phyloP scores from a whole-genome alignment of 2,329 filamentous ascomycete species.

The Fusarium sulawesiense region DNA sequence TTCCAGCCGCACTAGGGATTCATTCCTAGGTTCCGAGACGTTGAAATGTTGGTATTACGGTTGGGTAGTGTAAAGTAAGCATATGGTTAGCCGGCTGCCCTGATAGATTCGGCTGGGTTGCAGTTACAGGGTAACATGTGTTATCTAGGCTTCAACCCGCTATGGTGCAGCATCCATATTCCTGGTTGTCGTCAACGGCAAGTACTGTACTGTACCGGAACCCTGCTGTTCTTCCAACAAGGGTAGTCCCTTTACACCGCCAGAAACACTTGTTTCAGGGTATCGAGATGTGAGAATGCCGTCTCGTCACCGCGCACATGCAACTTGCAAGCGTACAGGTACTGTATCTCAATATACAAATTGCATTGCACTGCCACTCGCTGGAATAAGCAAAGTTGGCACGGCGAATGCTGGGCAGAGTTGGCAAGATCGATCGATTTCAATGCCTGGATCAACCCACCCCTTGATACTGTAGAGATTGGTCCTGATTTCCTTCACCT shows the following conservation, averaged over 20 bases:
- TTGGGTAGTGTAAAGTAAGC: neutral
- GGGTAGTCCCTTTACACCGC: conserved; percentile 34
- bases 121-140: conserved; percentile 26
- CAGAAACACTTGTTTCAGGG: conserved; percentile 37
- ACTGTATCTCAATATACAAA: neutral
- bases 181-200: neutral
- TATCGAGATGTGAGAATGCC: conserved; percentile 28
- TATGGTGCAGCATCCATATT: neutral
- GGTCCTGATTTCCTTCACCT: neutral
- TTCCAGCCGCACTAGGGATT: conserved; percentile 17
- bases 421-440: neutral
- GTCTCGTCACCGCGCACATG: neutral
- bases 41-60: conserved; percentile 2
- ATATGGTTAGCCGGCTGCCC: neutral
- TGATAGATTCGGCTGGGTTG: neutral
- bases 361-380: neutral
- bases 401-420: neutral
- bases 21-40: conserved; percentile 23
- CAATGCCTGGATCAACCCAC: neutral
- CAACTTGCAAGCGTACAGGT: neutral
- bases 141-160: neutral
- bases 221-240: conserved; percentile 21
- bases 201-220: neutral
- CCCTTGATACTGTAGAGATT: neutral
- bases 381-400: conserved; percentile 9